phyloP scores from a whole-genome alignment of 139 green algal genomes.

The Protoeuglena noctilucae region DNA sequence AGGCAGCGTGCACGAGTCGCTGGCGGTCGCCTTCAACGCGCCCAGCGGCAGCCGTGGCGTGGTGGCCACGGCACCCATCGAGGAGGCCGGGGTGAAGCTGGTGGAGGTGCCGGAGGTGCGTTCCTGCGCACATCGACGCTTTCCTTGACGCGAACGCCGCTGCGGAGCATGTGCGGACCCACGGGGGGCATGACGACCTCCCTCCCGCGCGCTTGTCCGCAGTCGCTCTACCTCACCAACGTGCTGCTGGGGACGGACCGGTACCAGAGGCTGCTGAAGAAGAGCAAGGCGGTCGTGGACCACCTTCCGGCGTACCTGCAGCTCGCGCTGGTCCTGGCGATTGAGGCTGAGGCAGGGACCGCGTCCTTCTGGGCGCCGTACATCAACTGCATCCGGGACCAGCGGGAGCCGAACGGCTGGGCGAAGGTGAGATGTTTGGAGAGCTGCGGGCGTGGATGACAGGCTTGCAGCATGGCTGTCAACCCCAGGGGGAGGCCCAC shows the following conservation, averaged over 20 bases:
- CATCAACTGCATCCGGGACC: slow-evolving; percentile 5
- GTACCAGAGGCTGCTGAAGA: no score
- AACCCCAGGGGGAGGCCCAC: no score
- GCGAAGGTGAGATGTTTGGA: not conserved
- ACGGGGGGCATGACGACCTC: no score
- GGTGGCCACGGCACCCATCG: slow-evolving; percentile 3
- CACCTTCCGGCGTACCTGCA: slow-evolving; percentile 3
- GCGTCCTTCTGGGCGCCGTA: slow-evolving; percentile 16
- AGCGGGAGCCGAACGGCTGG: slow-evolving; percentile 4
- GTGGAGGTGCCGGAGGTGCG: slow-evolving; percentile 14
- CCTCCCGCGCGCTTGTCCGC: not conserved
- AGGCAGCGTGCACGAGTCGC: slow-evolving; percentile 4
- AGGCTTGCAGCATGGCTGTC: no score
- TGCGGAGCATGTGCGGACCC: no score
- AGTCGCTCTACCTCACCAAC: no score
- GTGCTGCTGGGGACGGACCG: no score
- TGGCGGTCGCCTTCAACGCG: slow-evolving; percentile 4
- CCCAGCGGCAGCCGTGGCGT: slow-evolving; percentile 15
- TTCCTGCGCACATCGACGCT: no score
- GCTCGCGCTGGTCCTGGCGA: slow-evolving; percentile 15
- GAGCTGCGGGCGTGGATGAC: not conserved
- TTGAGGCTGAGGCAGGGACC: slow-evolving; percentile 9
- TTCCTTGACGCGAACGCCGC: no score
- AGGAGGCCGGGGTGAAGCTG: not conserved
- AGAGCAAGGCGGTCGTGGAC: not conserved